Conservation (phyloP, 2,329 filamentous ascomycete genomes). For the Amesomyces nigricolor region DNA sequence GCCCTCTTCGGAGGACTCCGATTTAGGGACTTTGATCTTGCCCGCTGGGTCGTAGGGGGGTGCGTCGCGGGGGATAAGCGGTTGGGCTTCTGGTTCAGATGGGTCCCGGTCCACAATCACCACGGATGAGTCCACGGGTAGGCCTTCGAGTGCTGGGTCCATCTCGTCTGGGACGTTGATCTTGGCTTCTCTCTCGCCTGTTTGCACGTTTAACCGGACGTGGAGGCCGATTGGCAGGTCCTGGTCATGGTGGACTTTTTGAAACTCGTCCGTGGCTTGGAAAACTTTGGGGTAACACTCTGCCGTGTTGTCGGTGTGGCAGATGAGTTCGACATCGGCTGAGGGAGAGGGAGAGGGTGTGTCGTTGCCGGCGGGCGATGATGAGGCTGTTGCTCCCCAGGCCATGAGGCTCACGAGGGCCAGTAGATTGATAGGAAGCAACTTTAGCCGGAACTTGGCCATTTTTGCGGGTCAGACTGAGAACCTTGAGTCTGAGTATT, state of each 20-base stretch:
- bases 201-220: conserved; percentile 58
- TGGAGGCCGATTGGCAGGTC: conserved; percentile 61
- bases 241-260: conserved; percentile 57
- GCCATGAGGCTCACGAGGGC: conserved; percentile 22
- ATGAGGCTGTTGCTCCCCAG: conserved; percentile 19
- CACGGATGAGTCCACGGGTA: conserved; percentile 48
- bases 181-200: conserved; percentile 60
- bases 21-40: conserved; percentile 48
- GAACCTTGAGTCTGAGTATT: neutral
- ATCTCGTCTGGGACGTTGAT: conserved; percentile 54
- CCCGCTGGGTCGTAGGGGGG: conserved; percentile 54
- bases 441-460: conserved; percentile 16
- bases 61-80: conserved; percentile 42
- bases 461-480: conserved; percentile 10
- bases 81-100: conserved; percentile 23
- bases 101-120: conserved; percentile 50
- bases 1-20: conserved; percentile 30
- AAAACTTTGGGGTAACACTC: conserved; percentile 65
- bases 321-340: conserved; percentile 53
- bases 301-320: conserved; percentile 51
- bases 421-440: conserved; percentile 22
- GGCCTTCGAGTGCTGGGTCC: conserved; percentile 42
- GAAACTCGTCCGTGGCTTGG: conserved; percentile 58
- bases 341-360: conserved; percentile 31
- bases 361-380: neutral